phyloP scores from a whole-genome alignment of 139 green algal genomes.

The Chlamydomonas schloesseri region DNA sequence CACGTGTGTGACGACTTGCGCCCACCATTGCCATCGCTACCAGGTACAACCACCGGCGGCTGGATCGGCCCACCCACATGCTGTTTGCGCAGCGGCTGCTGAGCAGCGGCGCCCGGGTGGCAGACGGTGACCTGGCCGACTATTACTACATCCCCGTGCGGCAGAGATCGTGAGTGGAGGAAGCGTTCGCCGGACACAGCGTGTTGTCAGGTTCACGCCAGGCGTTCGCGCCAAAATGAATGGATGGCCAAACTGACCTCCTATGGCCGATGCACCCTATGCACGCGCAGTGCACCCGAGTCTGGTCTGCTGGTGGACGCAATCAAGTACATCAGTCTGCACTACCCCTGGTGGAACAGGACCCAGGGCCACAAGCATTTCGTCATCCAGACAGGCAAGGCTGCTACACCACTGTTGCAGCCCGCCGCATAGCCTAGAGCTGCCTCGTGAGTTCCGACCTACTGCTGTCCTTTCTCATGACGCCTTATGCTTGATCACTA shows the following conservation, averaged over 20 bases:
- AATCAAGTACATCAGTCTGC: slow-evolving; percentile 7
- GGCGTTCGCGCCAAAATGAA: too few species aligned
- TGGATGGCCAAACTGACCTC: too few species aligned
- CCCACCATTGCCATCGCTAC: too few species aligned
- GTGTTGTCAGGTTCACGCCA: too few species aligned
- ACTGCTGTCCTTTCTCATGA: too few species aligned
- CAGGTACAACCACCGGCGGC: slow-evolving; percentile 47
- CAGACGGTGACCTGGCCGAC: slow-evolving; percentile 48
- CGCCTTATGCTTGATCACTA: neutral
- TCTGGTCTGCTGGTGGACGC: neutral
- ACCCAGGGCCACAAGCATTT: slow-evolving; percentile 20
- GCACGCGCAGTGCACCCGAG: slow-evolving; percentile 5
- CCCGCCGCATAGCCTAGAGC: too few species aligned
- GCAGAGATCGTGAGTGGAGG: slow-evolving; percentile 16
- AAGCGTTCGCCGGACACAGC: too few species aligned
- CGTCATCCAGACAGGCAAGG: slow-evolving; percentile 43
- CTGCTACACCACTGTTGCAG: too few species aligned
- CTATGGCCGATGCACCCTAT: too few species aligned
- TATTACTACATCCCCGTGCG: slow-evolving; percentile 50
- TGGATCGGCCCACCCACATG: slow-evolving; percentile 45
- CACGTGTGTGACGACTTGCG: too few species aligned
- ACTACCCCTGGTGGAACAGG: slow-evolving; percentile 42
- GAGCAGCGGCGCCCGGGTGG: slow-evolving; percentile 25
- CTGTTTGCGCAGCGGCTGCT: slow-evolving; percentile 58
- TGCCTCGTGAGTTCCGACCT: too few species aligned